Evolutionary conservation across 495 filamentous ascomycete species (phyloP).

Genomic region (Aspergillus carlsbadensis): DNA sequence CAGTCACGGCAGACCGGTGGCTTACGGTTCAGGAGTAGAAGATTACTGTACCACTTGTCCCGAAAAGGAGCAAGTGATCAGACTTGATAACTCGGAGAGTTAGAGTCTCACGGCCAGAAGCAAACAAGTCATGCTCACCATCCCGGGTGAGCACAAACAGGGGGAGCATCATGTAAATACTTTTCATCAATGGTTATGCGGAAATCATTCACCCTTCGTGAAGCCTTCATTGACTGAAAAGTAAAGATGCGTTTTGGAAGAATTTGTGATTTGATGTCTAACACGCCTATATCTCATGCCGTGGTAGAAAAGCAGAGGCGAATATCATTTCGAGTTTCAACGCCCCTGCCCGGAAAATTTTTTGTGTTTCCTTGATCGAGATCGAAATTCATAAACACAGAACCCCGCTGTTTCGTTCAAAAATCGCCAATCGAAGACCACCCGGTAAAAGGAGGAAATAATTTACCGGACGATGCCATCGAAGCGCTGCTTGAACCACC

Average conservation of each 20-base stretch:
- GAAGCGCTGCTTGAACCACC: slow-evolving; percentile 99
- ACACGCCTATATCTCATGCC: slow-evolving; percentile 46
- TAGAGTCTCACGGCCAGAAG: slow-evolving; percentile 6
- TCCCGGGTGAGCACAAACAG: neutral
- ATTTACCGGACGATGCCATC: slow-evolving; percentile 93
- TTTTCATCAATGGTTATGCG: slow-evolving; percentile 53
- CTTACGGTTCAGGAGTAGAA: neutral
- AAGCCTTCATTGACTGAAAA: slow-evolving; percentile 51
- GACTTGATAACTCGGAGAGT: neutral
- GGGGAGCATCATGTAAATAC: slow-evolving; percentile 22
- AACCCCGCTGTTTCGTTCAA: slow-evolving; percentile 18
- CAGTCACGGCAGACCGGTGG: too few species aligned
- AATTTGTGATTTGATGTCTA: slow-evolving; percentile 43
- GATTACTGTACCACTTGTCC: neutral
- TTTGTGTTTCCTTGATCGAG: slow-evolving; percentile 35
- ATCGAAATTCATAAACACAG: slow-evolving; percentile 36
- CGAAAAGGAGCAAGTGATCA: neutral
- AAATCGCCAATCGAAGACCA: slow-evolving; percentile 13
- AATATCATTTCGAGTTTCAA: slow-evolving; percentile 17
- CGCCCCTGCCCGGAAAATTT: slow-evolving; percentile 19
- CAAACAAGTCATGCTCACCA: slow-evolving; percentile 5
- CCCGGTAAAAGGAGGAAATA: slow-evolving; percentile 8
- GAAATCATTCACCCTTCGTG: slow-evolving; percentile 48
- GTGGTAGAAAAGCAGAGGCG: slow-evolving; percentile 34
- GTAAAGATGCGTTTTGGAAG: slow-evolving; percentile 31